These are phyloP conservation scores for Protomyces lactucae-debilis DNA, from an alignment of 1,139 yeast genomes.

Conservation along the genomic window DNA sequence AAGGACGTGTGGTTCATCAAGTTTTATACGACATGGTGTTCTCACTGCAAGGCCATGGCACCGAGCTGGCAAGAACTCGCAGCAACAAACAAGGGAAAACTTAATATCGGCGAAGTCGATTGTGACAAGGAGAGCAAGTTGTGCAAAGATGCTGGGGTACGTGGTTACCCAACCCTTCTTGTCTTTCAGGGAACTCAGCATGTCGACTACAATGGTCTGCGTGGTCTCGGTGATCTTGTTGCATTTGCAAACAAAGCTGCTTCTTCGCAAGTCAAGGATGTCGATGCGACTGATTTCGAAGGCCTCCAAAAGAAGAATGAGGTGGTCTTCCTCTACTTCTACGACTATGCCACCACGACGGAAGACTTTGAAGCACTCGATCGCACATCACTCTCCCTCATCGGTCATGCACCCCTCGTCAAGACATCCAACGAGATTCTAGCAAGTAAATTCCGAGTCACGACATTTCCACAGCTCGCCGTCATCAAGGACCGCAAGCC, in stretches of 20 bases:
- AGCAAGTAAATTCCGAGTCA: conserved; percentile 37
- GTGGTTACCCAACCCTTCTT: conserved; percentile 38
- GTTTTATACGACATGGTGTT: conserved; percentile 43
- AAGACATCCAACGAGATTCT: conserved; percentile 38
- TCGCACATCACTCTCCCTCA: conserved; percentile 38
- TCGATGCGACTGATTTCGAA: conserved; percentile 36
- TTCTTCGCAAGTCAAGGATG: conserved; percentile 36
- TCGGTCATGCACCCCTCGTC: conserved; percentile 40
- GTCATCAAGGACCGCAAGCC: conserved; percentile 38
- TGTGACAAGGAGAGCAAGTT: conserved; percentile 40
- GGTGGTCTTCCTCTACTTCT: conserved; percentile 40
- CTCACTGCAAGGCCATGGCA: conserved; percentile 41
- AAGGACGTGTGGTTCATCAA: conserved; percentile 43
- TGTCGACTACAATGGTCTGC: conserved; percentile 39
- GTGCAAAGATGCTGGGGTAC: conserved; percentile 39
- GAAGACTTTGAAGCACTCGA: conserved; percentile 44
- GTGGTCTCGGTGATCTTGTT: conserved; percentile 39
- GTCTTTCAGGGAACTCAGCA: conserved; percentile 38
- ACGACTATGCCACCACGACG: conserved; percentile 40
- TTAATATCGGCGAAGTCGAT: conserved; percentile 44
- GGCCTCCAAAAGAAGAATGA: conserved; percentile 33
- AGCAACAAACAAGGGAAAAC: conserved; percentile 35
- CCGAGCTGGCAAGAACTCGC: conserved; percentile 43
- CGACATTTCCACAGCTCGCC: conserved; percentile 39
- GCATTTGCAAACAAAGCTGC: conserved; percentile 39